These are phyloP conservation scores for Trypanosoma melophagium DNA, from an alignment of 208 protist species.

Conservation along the genomic window DNA sequence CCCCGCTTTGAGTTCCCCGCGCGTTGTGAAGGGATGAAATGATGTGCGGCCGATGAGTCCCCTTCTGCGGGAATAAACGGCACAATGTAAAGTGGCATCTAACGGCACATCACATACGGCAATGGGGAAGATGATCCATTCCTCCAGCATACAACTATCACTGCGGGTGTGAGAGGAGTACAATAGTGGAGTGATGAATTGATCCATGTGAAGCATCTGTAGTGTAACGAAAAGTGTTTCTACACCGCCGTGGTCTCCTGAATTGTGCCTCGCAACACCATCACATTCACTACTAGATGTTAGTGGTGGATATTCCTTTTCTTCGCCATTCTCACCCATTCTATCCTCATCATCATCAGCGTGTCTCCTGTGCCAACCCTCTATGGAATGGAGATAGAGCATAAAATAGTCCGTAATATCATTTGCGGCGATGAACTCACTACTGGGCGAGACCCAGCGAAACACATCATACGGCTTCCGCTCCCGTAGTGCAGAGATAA, in stretches of 20 bases:
- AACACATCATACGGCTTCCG: conserved; percentile 27
- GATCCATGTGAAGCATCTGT: conserved; percentile 58
- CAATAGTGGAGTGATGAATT: conserved; percentile 56
- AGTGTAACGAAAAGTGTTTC: conserved; percentile 38
- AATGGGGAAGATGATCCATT: conserved; percentile 77
- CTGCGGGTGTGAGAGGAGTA: conserved; percentile 37
- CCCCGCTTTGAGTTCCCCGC: conserved; percentile 59
- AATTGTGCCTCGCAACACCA: not conserved
- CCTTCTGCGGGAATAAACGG: conserved; percentile 29
- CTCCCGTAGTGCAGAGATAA: conserved; percentile 16
- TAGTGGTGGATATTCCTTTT: not conserved
- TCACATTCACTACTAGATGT: too few species aligned
- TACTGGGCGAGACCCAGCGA: conserved; percentile 24
- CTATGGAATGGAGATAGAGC: conserved; percentile 21
- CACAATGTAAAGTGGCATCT: conserved; percentile 64
- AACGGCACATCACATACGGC: conserved; percentile 81
- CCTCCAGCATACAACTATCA: conserved; percentile 15
- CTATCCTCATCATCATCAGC: not conserved
- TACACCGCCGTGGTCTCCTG: not conserved
- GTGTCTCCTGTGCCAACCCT: conserved; percentile 1
- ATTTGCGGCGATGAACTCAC: conserved; percentile 36
- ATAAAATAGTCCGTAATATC: conserved; percentile 31
- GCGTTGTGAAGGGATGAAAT: conserved; percentile 43
- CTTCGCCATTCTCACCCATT: not conserved
- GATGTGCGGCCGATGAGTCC: conserved; percentile 24